Evolutionary conservation across 2,329 filamentous ascomycete species (phyloP).

Genomic region (Clonostachys chloroleuca): DNA sequence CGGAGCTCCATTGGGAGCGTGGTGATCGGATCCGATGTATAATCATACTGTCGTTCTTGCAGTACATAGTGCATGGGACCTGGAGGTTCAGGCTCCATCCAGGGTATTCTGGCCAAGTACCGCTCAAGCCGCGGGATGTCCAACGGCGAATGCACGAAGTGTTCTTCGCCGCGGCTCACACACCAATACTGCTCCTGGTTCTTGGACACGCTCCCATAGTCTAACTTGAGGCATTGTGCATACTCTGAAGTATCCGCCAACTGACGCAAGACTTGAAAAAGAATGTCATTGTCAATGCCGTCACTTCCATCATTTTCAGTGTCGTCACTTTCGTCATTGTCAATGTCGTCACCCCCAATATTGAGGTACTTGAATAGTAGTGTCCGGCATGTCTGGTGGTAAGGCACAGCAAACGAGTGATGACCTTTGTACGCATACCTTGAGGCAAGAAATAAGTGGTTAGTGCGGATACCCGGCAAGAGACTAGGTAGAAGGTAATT

Average conservation of each 20-base stretch:
- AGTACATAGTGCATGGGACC: too few relatives aligned
- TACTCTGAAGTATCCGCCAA: too few relatives aligned
- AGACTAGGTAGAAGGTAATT: too few relatives aligned
- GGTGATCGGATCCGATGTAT: background rate
- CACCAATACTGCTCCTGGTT: background rate
- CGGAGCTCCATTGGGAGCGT: background rate
- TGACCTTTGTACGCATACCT: background rate
- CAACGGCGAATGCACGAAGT: too few relatives aligned
- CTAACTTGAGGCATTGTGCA: too few relatives aligned
- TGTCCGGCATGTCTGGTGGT: background rate
- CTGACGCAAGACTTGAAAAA: too few relatives aligned
- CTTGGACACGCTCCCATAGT: background rate
- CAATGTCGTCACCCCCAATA: background rate
- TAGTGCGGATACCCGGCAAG: too few relatives aligned
- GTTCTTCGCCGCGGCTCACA: background rate
- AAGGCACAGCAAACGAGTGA: background rate
- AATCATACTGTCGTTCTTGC: background rate
- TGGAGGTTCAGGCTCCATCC: too few relatives aligned
- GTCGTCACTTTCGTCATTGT: background rate
- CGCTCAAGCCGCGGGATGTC: too few relatives aligned
- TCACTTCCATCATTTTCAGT: background rate
- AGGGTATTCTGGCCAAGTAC: too few relatives aligned
- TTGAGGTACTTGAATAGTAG: background rate
- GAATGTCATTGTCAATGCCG: background rate
- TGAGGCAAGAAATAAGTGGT: background rate